A percentile compares a stretch with the other conserved stretches of the same genome.
Conservation (phyloP, 1,284 basidiomycete genomes). For the Athelia psychrophila region DNA sequence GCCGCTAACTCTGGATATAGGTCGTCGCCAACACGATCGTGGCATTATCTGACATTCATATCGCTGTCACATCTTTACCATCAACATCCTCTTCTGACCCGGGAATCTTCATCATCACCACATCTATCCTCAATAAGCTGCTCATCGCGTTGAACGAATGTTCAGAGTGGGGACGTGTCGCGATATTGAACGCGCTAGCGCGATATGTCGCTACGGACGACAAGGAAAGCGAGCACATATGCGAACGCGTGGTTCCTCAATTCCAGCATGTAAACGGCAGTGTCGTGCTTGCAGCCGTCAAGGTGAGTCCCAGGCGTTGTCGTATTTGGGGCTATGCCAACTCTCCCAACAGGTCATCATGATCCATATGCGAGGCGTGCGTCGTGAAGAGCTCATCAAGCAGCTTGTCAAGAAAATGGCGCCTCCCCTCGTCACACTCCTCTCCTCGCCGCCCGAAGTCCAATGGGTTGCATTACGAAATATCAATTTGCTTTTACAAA, state of each 20-base stretch:
- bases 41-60: constrained; percentile 93
- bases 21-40: constrained; percentile 95
- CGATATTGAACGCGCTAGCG: constrained; percentile 84
- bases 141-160: constrained; percentile 97
- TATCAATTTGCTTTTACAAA: constrained; percentile 95
- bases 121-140: constrained; percentile 82
- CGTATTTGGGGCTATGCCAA: constrained; percentile 2
- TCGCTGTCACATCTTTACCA: constrained; percentile 52
- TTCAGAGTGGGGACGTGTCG: constrained; percentile 98
- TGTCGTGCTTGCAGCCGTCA: constrained; percentile 93
- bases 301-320: constrained; percentile 46
- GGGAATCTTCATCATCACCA: constrained; percentile 81
- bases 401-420: constrained; percentile 96
- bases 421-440: constrained; percentile 83
- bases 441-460: constrained; percentile 79
- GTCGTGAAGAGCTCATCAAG: constrained; percentile 83
- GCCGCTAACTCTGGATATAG: constrained; percentile 41
- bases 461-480: constrained; percentile 98
- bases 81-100: constrained; percentile 56
- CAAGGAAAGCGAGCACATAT: constrained; percentile 97
- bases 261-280: constrained; percentile 97
- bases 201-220: constrained; percentile 84
- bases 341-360: constrained; percentile 75
- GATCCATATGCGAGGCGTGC: constrained; percentile 89
- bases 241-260: constrained; percentile 96